Base-by-base conservation (phyloP, 768 basidiomycete genomes). In the Phanerodontia chrysosporium region DNA sequence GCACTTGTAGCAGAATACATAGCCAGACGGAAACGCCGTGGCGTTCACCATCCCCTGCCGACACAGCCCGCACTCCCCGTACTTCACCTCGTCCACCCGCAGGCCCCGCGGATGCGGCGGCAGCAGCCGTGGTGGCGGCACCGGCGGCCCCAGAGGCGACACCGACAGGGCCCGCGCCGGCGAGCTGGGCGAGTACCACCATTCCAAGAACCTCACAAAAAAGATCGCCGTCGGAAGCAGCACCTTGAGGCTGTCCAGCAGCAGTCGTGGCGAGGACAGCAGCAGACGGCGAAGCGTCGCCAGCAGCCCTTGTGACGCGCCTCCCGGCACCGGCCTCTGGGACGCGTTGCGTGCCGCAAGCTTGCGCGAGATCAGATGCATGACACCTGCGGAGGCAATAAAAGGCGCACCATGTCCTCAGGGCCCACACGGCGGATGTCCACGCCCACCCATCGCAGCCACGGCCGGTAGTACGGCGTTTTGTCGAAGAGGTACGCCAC, bases 161-260 rank as follows among this genome's bases (percentile, higher is more conserved):
- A 78, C 78, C 9, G 84, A 80, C 55, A 91, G 74, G n/a, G 84
- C 83, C 42, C 86, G 83, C 18, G 90, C 91, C 3, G 90, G 95
- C 12, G 92, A 97, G 45, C 82, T 82, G 22, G 97, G 95, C 3
- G 94, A 95, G 69, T 98, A 98, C 95, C 96, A 99, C 95, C 97
- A 99, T 74, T 98, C 95, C 48, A 97, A 78, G 73, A 98, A 95
- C 73, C 95, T 96, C 77, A 99, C 79, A 70, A 92, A 90, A 73
- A 99, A 96, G 59, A 99, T 94, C 44, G 89, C 88, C 21, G 87
- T 90, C 16, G 92, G 96, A 32, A 95, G 81, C 48, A 92, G 78
- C 49, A 91, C 75, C 59, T 86, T 83, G 39, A 95, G 76, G 2
- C 90, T 92, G 69, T 94, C 90, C 30, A 95, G 78, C 9, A 90